These are phyloP conservation scores for Omphalotus olearius DNA, from an alignment of 1,284 basidiomycete genomes.

Conservation along the genomic window DNA sequence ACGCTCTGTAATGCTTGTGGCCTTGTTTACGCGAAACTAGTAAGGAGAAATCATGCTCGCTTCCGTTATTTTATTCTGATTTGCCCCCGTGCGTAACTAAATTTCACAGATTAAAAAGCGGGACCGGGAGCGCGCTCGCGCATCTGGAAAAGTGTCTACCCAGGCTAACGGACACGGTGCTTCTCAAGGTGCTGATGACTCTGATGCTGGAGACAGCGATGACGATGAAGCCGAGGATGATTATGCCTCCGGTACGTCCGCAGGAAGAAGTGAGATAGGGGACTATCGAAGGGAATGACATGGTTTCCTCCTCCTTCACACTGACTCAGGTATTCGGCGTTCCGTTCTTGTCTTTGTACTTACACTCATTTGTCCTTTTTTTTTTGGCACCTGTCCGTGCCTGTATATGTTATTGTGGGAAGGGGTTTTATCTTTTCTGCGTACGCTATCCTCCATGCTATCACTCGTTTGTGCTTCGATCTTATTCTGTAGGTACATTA, in stretches of 20 bases:
- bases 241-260: background rate
- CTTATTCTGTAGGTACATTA: background rate
- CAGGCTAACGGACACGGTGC: background rate
- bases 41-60: constrained; percentile 28
- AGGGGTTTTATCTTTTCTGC: background rate
- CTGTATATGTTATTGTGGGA: too few relatives aligned
- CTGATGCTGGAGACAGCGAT: background rate
- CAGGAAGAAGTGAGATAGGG: background rate
- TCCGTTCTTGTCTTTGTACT: too few relatives aligned
- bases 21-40: constrained; percentile 74
- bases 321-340: too few relatives aligned
- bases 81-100: too few relatives aligned
- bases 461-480: background rate
- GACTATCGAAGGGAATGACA: background rate
- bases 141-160: background rate
- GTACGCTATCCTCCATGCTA: constrained; percentile 1
- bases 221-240: background rate
- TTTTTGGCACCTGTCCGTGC: background rate
- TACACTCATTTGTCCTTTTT: background rate
- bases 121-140: constrained; percentile 24
- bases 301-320: too few relatives aligned
- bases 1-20: constrained; percentile 77
- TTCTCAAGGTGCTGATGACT: background rate
- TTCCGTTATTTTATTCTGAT: background rate
- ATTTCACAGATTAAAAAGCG: constrained; percentile 37